Base-by-base conservation (phyloP, 2,329 filamentous ascomycete species). In the Orbilia quercus region DNA sequence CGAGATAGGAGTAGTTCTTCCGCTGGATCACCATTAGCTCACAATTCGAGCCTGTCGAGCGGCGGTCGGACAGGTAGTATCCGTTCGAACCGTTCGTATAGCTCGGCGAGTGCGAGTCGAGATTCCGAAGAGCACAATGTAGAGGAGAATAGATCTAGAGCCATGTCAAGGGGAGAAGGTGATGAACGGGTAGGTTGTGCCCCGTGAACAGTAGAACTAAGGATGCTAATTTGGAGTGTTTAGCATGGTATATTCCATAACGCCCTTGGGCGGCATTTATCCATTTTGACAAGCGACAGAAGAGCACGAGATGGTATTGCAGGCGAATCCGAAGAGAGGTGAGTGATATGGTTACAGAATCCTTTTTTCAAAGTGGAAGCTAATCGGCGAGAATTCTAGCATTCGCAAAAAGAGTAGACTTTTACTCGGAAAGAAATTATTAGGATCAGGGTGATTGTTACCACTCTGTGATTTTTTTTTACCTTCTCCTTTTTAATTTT, bases 361-460 rank as follows among this genome's bases (percentile, higher is more conserved):
- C 16, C 9, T 4, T 45, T 54, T 58, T 2, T 20, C 62, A 12
- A 25, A 22, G 9, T 2, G n/a, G 42, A 14, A 40, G 28, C 40
- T 71, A 71, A 76, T 55, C 51, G n/a, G n/a, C n/a, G n/a, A n/a
- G 60, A 38, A 48, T 59, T 14, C 59, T 23, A 76, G 77, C 28
- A 76, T 77, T 14, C 80, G 76, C 62, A 80, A 78, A 72, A 80
- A 78, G 58, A 77, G 76, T 53, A 78, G 76, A 57, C 59, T 76
- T 44, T 63, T 80, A 54, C 73, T 80, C 9, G 78, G 78, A 31
- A 81, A 80, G 75, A 80, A 78, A 54, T 58, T 76, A 42, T 67
- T 79, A 63, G 76, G 75, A 47, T 75, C 63, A 7, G 53, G 53
- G 16, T 67, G 28, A 31, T 31, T 31, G 28, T 5, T 31, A 31